These are phyloP conservation scores for Botrytis galanthina DNA, from an alignment of 2,329 filamentous ascomycete genomes.

Conservation along the genomic window DNA sequence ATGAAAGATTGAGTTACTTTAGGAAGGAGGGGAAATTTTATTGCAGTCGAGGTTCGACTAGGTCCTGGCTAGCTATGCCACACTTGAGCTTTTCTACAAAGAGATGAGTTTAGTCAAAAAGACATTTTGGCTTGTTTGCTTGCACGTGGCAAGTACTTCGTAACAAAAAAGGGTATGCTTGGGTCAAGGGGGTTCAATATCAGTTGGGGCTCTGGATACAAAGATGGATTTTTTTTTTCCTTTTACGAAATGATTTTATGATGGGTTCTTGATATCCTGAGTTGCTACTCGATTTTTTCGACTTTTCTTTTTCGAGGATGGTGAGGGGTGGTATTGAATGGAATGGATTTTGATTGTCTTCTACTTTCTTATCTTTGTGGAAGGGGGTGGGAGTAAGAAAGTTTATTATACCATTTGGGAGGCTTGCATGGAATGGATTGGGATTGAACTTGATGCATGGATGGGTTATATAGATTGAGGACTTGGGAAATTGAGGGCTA, in stretches of 20 bases:
- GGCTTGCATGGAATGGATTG: conserved; percentile 4
- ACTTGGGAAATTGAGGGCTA: not conserved
- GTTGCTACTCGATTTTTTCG: conserved; percentile 12
- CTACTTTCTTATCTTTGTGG: conserved; percentile 4
- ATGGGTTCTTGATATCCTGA: conserved; percentile 20
- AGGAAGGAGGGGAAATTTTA: conserved; percentile 6
- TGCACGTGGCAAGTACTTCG: conserved; percentile 3
- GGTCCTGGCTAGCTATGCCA: not conserved
- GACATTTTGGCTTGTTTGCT: conserved; percentile 1
- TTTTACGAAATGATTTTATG: conserved; percentile 20
- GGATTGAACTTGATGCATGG: conserved; percentile 1
- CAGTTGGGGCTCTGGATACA: conserved; percentile 17
- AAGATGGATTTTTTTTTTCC: conserved; percentile 9
- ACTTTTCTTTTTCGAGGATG: not conserved
- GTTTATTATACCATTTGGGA: conserved; percentile 15
- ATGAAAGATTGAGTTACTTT: conserved; percentile 12
- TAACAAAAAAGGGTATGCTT: conserved; percentile 11
- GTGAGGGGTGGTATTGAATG: not conserved
- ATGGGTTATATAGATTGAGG: conserved; percentile 8
- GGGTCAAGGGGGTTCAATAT: conserved; percentile 19
- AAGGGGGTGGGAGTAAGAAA: not conserved
- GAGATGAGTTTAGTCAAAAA: not conserved
- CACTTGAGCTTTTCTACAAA: not conserved
- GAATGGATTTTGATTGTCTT: not conserved
- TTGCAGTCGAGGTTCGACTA: not conserved